Conservation (phyloP, 1,139 yeast species). For the Yamadazyma dendronema region DNA sequence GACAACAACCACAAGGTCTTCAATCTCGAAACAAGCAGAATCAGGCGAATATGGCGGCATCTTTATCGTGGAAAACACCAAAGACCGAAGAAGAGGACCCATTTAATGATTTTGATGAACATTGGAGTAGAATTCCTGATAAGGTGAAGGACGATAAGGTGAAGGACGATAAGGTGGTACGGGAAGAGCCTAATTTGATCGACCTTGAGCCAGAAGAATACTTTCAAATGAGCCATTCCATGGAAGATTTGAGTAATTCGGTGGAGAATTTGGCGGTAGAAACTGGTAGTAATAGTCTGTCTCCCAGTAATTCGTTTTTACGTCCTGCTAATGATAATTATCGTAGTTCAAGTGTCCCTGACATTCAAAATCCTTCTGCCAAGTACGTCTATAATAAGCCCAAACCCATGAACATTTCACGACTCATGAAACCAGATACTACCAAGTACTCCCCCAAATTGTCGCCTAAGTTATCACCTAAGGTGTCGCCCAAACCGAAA, state of each 20-base stretch:
- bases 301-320: slow-evolving; percentile 13
- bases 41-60: slow-evolving; percentile 48
- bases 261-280: slow-evolving; percentile 21
- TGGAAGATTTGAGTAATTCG: slow-evolving; percentile 16
- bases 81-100: slow-evolving; percentile 20
- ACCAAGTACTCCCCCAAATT: neutral
- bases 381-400: slow-evolving; percentile 42
- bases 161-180: no score
- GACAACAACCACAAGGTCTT: slow-evolving; percentile 19
- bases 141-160: slow-evolving; percentile 20
- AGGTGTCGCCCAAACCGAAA: no score
- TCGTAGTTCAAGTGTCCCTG: slow-evolving; percentile 11
- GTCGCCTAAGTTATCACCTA: slow-evolving; percentile 12
- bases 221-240: slow-evolving; percentile 15
- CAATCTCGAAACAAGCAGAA: slow-evolving; percentile 14
- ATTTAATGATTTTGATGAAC: slow-evolving; percentile 51
- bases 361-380: slow-evolving; percentile 6
- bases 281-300: slow-evolving; percentile 12
- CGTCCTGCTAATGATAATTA: slow-evolving; percentile 11
- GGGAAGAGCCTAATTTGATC: slow-evolving; percentile 29
- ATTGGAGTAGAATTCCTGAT: slow-evolving; percentile 31
- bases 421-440: slow-evolving; percentile 26
- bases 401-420: slow-evolving; percentile 37
- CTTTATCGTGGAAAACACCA: slow-evolving; percentile 32
- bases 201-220: slow-evolving; percentile 33